These are phyloP conservation scores for Leucosporidium yakuticum DNA, from an alignment of 768 basidiomycete species.

Conservation along the genomic window DNA sequence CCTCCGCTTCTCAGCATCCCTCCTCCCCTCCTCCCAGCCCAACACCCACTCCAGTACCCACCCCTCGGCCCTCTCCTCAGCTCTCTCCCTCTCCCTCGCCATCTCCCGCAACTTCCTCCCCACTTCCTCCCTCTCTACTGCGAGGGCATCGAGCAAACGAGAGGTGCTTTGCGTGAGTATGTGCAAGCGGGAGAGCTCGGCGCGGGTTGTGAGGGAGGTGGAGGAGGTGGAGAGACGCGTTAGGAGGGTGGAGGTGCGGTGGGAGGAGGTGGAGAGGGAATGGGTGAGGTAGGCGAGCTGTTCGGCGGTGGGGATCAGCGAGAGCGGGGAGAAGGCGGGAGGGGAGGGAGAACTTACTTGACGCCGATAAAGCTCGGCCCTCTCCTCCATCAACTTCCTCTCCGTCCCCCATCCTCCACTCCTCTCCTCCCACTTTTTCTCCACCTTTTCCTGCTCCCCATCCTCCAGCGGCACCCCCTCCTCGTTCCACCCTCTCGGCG, in stretches of 20 bases:
- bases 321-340: background rate
- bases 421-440: background rate
- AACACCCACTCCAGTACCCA: background rate
- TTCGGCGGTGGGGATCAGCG: background rate
- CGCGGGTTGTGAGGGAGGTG: background rate
- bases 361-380: background rate
- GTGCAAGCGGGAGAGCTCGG: background rate
- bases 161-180: background rate
- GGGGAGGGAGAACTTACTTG: background rate
- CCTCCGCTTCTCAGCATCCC: background rate
- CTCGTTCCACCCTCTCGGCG: background rate
- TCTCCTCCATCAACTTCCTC: background rate
- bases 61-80: background rate
- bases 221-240: background rate
- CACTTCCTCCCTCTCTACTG: background rate
- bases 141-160: background rate
- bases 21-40: conserved; percentile 2
- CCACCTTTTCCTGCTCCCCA: background rate
- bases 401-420: background rate
- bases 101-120: background rate
- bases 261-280: background rate
- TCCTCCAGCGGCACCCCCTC: background rate
- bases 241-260: background rate
- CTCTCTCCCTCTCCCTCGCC: background rate
- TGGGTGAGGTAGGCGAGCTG: background rate